Evolutionary conservation across 768 basidiomycete genomes (phyloP), one percentile per base, ranked within the genome.

Genomic region (Auricularia sp.): DNA sequence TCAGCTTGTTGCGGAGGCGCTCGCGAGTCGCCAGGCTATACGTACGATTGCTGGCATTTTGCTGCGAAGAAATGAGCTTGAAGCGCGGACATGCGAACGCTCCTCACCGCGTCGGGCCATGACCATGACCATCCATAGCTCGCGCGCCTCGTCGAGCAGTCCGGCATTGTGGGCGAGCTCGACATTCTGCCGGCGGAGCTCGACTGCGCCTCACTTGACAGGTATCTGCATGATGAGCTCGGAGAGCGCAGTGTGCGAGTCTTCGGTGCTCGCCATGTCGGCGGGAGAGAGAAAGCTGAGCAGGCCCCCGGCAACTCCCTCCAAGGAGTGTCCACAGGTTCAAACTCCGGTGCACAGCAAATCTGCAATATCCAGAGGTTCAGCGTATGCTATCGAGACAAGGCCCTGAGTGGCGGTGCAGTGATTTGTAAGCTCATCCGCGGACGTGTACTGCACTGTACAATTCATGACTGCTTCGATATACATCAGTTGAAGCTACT

Each of bases 121-220:
- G 68, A 82, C 84, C 62, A 80, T 80, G 3, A 84, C 74, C 71
- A 86, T 77, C 29, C 29, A 29, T 81, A 88, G 86, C 70, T 88
- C 85, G 69, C 83, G 79, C 21, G 83, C 73, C 67, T 91, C 86
- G 53, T 82, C 78, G 8, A 84, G 81, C 77, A 86, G 64, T 80
- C 83, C 21, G 82, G 78, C 16, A 33, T 81, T 79, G 59, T 79
- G 78, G 3, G 87, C 82, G 3, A 91, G 74, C 54, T 77, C 79
- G 65, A 92, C 84, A 71, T 92, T 87, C 68, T 86, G 79, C 0
- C 77, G 77, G 77, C 93, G 90, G 1, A 87, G 77, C 33, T 77
- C 71, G n/a, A 87, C 72, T 68, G 88, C 82, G 68, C 82, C 84
- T 0, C 88, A 83, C 61, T 80, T 81, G 58, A 7, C 14, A 0